Percentiles rank a stretch among this genome's conserved stretches.
Evolutionary conservation across 2,329 filamentous ascomycete genomes (phyloP).

Genomic region (Basipetospora chlamydospora): DNA sequence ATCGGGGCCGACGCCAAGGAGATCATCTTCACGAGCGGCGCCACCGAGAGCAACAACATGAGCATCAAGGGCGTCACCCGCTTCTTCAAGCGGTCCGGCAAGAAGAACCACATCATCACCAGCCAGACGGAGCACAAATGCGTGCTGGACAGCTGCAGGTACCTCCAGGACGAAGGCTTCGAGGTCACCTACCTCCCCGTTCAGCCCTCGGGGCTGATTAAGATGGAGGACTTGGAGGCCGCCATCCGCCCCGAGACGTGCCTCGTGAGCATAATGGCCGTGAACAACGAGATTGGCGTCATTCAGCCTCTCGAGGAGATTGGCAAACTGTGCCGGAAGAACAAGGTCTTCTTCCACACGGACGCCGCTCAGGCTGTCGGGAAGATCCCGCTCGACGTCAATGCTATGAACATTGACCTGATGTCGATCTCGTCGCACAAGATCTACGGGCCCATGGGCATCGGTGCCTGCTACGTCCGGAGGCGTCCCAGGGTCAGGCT

Average conservation of each 20-base stretch:
- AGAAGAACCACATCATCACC: constrained; percentile 98
- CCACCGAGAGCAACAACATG: constrained; percentile 99
- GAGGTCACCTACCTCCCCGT: constrained; percentile 96
- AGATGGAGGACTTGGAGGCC: constrained; percentile 69
- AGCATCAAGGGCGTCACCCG: constrained; percentile 95
- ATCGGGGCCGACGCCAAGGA: constrained; percentile 95
- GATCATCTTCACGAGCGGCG: constrained; percentile 96
- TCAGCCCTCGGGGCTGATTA: constrained; percentile 69
- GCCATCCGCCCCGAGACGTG: constrained; percentile 84
- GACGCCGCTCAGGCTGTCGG: constrained; percentile 96
- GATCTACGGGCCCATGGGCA: constrained; percentile 94
- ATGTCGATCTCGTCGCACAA: constrained; percentile 99
- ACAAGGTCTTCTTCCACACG: constrained; percentile 96
- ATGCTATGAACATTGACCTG: constrained; percentile 93
- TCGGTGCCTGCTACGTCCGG: constrained; percentile 91
- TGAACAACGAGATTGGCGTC: constrained; percentile 99
- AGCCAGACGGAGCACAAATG: constrained; percentile 98
- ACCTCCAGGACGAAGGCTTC: constrained; percentile 93
- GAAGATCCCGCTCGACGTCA: constrained; percentile 93
- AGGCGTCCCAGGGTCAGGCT: constrained; percentile 84
- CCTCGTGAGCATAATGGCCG: constrained; percentile 93
- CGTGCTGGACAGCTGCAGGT: constrained; percentile 89
- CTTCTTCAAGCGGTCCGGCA: constrained; percentile 83
- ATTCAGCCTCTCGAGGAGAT: constrained; percentile 93
- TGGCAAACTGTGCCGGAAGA: constrained; percentile 75